Evolutionary conservation across 2,329 filamentous ascomycete species (phyloP).

Genomic region (Fusarium foetens): DNA sequence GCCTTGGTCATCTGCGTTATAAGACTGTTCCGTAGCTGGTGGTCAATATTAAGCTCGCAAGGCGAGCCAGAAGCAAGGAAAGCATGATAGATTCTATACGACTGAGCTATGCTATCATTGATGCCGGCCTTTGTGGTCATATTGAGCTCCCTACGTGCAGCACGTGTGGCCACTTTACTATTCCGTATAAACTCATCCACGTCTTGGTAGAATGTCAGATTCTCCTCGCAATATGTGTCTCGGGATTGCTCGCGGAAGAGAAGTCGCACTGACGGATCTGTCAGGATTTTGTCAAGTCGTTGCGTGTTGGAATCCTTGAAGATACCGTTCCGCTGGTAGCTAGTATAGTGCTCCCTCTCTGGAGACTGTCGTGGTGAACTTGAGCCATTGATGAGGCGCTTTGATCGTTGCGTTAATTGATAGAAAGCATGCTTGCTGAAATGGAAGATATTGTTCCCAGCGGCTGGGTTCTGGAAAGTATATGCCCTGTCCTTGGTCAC

Average conservation of each 20-base stretch:
- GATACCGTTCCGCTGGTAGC: conserved; percentile 64
- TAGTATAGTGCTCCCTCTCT: conserved; percentile 64
- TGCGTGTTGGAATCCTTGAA: conserved; percentile 93
- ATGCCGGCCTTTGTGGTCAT: conserved; percentile 80
- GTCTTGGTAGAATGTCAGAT: conserved; percentile 93
- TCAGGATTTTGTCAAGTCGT: conserved; percentile 90
- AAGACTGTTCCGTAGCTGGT: conserved; percentile 91
- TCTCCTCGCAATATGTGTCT: conserved; percentile 97
- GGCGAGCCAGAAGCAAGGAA: conserved; percentile 95
- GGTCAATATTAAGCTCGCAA: conserved; percentile 97
- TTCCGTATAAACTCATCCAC: conserved; percentile 86
- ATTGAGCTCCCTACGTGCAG: conserved; percentile 70
- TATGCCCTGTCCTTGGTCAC: conserved; percentile 75
- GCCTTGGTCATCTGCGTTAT: conserved; percentile 98
- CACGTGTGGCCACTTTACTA: conserved; percentile 72
- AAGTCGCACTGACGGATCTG: conserved; percentile 85
- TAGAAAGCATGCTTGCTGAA: conserved; percentile 90
- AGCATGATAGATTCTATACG: conserved; percentile 97
- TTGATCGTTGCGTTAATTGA: conserved; percentile 83
- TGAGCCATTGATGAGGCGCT: conserved; percentile 68
- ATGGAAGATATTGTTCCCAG: conserved; percentile 73
- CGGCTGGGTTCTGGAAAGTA: conserved; percentile 66
- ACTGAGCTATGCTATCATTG: conserved; percentile 93
- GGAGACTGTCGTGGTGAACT: conserved; percentile 65
- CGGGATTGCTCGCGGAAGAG: conserved; percentile 94